Evolutionary conservation across 495 filamentous ascomycete species (phyloP).

Genomic region (Daldinia bambusicola): DNA sequence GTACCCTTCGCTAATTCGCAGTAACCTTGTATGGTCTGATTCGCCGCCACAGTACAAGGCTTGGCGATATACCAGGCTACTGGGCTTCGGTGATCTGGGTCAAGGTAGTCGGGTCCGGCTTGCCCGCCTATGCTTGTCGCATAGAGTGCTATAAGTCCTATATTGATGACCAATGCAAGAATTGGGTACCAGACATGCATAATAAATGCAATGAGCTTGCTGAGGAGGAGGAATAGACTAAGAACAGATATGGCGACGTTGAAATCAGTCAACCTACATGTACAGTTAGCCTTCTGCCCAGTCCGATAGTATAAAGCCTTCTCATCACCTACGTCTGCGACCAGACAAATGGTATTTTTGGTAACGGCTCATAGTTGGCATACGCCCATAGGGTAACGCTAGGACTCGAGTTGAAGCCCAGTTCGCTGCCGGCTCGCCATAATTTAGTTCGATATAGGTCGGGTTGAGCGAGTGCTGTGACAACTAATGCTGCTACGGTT

Average conservation of each 20-base stretch:
- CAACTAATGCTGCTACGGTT: constrained; percentile 74
- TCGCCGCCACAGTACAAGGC: constrained; percentile 72
- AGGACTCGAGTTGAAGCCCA: constrained; percentile 86
- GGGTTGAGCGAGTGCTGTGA: constrained; percentile 84
- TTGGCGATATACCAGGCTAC: constrained; percentile 88
- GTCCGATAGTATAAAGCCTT: constrained; percentile 14
- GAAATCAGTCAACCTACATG: constrained; percentile 75
- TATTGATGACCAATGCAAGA: constrained; percentile 68
- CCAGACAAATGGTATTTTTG: constrained; percentile 80
- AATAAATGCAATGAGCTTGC: constrained; percentile 72
- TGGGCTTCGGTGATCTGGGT: constrained; percentile 72
- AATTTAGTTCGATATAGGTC: constrained; percentile 80
- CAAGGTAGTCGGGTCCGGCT: constrained; percentile 80
- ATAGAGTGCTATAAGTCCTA: constrained; percentile 70
- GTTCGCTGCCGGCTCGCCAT: constrained; percentile 82
- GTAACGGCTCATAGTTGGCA: constrained; percentile 76
- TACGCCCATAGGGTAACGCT: constrained; percentile 75
- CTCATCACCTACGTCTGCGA: constrained; percentile 73
- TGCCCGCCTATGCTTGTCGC: constrained; percentile 75
- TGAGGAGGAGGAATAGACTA: constrained; percentile 72
- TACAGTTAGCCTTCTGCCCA: constrained; percentile 22
- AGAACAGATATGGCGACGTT: constrained; percentile 86
- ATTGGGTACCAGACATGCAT: constrained; percentile 79
- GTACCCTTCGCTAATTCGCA: constrained; percentile 80
- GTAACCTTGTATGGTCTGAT: constrained; percentile 66